A percentile compares a stretch with the other conserved stretches of the same genome.
These are phyloP conservation scores for Penicillium decumbens DNA, from an alignment of 2,329 filamentous ascomycete species.

Conservation along the genomic window DNA sequence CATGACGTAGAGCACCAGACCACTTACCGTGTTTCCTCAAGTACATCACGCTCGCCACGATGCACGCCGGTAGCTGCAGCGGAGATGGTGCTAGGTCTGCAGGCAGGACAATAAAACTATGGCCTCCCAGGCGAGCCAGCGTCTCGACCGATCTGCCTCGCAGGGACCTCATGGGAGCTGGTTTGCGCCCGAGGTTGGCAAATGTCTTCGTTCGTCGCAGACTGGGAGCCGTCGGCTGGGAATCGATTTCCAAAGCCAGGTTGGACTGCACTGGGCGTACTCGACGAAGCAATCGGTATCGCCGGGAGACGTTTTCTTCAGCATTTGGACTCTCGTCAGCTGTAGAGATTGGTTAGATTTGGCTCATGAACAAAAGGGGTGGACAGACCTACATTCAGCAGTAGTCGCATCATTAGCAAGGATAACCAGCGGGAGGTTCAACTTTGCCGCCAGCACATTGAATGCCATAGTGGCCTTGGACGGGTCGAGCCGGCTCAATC, in stretches of 20 bases:
- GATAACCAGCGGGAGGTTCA: conserved; percentile 21
- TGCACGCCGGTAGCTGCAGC: conserved; percentile 41
- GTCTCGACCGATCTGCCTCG: conserved; percentile 37
- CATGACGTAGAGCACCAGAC: conserved; percentile 2
- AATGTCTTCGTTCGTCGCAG: conserved; percentile 42
- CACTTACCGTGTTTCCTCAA: conserved; percentile 24
- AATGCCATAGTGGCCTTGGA: conserved; percentile 26
- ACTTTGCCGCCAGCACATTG: conserved; percentile 27
- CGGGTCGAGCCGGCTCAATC: conserved; percentile 23
- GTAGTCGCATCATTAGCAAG: conserved; percentile 4
- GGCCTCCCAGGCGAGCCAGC: conserved; percentile 43
- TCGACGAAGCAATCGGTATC: conserved; percentile 24
- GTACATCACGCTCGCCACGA: conserved; percentile 40
- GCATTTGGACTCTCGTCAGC: not conserved
- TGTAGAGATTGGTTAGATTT: not conserved
- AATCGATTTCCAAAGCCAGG: conserved; percentile 22
- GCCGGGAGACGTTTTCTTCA: conserved; percentile 9
- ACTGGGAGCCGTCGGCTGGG: conserved; percentile 16
- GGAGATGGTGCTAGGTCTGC: conserved; percentile 36
- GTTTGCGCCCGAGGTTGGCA: conserved; percentile 27
- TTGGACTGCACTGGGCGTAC: conserved; percentile 37
- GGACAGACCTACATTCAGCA: conserved; percentile 6
- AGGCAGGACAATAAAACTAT: conserved; percentile 38
- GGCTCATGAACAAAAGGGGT: not conserved
- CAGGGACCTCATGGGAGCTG: conserved; percentile 31